phyloP scores from a whole-genome alignment of 73 alveolate genomes.

The Blepharisma stoltei region DNA sequence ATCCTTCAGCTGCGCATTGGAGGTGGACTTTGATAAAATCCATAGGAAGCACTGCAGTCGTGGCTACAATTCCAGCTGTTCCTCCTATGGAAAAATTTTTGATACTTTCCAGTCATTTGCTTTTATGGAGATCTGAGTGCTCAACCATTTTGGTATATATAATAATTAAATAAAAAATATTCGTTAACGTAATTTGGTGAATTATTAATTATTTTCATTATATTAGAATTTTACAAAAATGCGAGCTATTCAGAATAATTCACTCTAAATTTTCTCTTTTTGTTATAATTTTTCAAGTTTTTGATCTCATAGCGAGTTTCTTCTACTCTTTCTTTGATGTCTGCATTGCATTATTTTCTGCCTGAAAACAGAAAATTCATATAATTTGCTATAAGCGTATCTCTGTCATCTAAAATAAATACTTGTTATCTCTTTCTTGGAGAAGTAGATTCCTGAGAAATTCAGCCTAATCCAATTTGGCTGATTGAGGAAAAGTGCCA shows the following conservation, averaged over 20 bases:
- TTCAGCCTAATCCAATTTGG: neutral
- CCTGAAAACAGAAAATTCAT: neutral
- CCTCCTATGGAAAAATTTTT: conserved; percentile 79
- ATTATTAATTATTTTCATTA: too few species aligned
- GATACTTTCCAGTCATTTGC: neutral
- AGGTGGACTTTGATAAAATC: conserved; percentile 83
- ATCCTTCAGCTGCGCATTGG: conserved; percentile 68
- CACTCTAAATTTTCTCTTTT: too few species aligned
- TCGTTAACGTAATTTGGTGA: too few species aligned
- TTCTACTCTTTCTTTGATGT: neutral
- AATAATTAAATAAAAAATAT: neutral
- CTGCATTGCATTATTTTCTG: conserved; percentile 3
- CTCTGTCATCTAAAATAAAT: neutral
- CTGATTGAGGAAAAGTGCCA: neutral
- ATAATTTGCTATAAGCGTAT: neutral
- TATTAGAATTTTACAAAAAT: too few species aligned
- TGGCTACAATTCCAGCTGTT: conserved; percentile 72
- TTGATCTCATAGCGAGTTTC: conserved; percentile 21
- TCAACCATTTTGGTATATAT: conserved; percentile 13
- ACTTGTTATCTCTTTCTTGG: neutral
- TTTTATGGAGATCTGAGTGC: conserved; percentile 18
- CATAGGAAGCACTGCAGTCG: conserved; percentile 65
- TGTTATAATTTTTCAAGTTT: neutral
- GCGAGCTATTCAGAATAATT: too few species aligned
- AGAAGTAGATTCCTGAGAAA: neutral